phyloP scores from a whole-genome alignment of 139 green algal species.

The Astrephomene gubernaculifera region DNA sequence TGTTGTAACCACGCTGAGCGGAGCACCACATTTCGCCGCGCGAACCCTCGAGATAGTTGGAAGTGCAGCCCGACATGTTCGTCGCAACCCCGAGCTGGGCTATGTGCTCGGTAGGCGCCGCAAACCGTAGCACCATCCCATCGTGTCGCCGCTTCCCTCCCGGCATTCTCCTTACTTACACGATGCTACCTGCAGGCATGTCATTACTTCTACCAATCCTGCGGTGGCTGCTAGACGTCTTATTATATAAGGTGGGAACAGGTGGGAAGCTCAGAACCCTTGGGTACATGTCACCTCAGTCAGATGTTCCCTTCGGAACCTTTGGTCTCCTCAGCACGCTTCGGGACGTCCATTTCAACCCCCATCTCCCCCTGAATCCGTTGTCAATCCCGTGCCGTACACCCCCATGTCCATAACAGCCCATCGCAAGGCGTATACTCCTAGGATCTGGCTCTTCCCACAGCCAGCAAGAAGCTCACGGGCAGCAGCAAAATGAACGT shows the following conservation, averaged over 20 bases:
- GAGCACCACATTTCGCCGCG: not conserved
- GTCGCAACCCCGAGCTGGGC: not conserved
- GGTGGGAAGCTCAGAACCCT: too few relatives aligned
- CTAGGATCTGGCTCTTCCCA: too few relatives aligned
- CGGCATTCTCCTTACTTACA: not conserved
- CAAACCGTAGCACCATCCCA: too few relatives aligned
- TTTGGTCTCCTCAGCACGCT: too few relatives aligned
- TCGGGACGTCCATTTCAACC: too few relatives aligned
- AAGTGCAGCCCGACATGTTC: not conserved
- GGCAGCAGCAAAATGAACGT: too few relatives aligned
- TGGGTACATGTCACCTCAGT: too few relatives aligned
- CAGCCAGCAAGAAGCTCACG: too few relatives aligned
- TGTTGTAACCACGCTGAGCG: not conserved
- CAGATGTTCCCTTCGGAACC: too few relatives aligned
- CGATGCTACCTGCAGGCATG: constrained; percentile 24
- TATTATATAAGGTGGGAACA: constrained; percentile 43
- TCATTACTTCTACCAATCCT: constrained; percentile 41
- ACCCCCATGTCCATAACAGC: too few relatives aligned
- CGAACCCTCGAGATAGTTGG: not conserved
- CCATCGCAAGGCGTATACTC: not conserved
- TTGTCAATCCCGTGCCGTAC: too few relatives aligned
- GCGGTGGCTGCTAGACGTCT: constrained; percentile 42
- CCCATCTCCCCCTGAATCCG: too few relatives aligned
- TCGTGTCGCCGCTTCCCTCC: not conserved
- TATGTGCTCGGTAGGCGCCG: constrained; percentile 4